Evolutionary conservation across 106 monocot species (phyloP).

Genomic region (Iris macrosiphon): DNA sequence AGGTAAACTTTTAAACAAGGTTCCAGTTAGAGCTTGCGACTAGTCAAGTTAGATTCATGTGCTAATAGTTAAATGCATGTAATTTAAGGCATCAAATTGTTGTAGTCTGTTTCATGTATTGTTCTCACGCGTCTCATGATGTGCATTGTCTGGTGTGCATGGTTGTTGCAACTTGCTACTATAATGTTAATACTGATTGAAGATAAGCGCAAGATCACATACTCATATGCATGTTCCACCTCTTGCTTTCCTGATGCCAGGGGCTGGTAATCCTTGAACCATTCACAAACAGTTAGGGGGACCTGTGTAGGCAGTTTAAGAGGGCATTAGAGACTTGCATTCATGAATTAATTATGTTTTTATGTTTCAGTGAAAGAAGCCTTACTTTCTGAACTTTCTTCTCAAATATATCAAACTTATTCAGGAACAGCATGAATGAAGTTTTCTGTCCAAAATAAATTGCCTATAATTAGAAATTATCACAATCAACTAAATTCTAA

Average conservation of each 20-base stretch:
- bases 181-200: no score
- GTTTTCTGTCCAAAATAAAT: slow-evolving; percentile 63
- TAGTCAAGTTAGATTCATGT: no score
- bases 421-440: slow-evolving; percentile 92
- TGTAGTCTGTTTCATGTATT: no score
- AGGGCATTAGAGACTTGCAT: neutral
- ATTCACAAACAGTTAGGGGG: slow-evolving; percentile 87
- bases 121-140: no score
- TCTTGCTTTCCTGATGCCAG: slow-evolving; percentile 84
- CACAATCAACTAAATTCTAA: slow-evolving; percentile 7
- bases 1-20: no score
- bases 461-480: neutral
- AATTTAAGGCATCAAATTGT: no score
- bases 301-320: slow-evolving; percentile 35
- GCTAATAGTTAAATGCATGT: no score
- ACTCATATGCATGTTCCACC: slow-evolving; percentile 99
- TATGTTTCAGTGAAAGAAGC: neutral
- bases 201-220: no score
- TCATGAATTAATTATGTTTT: neutral
- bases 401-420: slow-evolving; percentile 98
- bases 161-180: no score
- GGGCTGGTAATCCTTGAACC: slow-evolving; percentile 97
- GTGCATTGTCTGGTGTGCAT: no score
- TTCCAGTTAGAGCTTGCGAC: no score
- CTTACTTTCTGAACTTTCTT: slow-evolving; percentile 78